phyloP scores from a whole-genome alignment of 2,329 filamentous ascomycete genomes.

The Fusarium sp. region DNA sequence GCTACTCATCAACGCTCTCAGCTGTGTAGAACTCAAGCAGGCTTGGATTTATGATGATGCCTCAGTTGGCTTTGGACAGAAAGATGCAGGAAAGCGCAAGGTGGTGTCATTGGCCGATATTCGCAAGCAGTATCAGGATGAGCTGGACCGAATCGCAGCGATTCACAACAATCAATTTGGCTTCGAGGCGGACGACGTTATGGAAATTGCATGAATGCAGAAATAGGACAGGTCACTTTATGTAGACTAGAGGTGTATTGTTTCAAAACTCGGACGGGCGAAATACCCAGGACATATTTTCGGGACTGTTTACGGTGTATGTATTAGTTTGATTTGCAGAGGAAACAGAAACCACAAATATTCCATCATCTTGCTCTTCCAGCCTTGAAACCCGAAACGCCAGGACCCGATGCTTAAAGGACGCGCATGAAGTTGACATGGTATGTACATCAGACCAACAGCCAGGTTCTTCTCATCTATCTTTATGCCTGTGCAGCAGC shows the following conservation, averaged over 20 bases:
- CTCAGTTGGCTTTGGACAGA: conserved; percentile 33
- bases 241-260: conserved; percentile 40
- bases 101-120: conserved; percentile 88
- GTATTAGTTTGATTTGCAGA: conserved; percentile 36
- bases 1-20: conserved; percentile 91
- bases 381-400: conserved; percentile 47
- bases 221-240: conserved; percentile 1
- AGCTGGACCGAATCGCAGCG: conserved; percentile 86
- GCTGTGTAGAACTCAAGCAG: conserved; percentile 79
- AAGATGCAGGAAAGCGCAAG: conserved; percentile 64
- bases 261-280: conserved; percentile 37
- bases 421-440: conserved; percentile 38
- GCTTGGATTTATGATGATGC: conserved; percentile 75
- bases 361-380: conserved; percentile 37
- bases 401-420: conserved; percentile 51
- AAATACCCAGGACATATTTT: conserved; percentile 45
- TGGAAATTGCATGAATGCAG: conserved; percentile 57
- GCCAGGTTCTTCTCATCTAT: conserved; percentile 2
- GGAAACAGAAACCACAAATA: conserved; percentile 32
- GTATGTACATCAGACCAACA: conserved; percentile 32
- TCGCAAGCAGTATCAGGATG: conserved; percentile 85
- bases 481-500: conserved; percentile 45
- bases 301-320: conserved; percentile 38
- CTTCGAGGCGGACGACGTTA: conserved; percentile 65
- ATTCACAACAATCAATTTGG: conserved; percentile 92